phyloP scores from a whole-genome alignment of 176 grass and related monocot genomes.

The Phoenix dactylifera region DNA sequence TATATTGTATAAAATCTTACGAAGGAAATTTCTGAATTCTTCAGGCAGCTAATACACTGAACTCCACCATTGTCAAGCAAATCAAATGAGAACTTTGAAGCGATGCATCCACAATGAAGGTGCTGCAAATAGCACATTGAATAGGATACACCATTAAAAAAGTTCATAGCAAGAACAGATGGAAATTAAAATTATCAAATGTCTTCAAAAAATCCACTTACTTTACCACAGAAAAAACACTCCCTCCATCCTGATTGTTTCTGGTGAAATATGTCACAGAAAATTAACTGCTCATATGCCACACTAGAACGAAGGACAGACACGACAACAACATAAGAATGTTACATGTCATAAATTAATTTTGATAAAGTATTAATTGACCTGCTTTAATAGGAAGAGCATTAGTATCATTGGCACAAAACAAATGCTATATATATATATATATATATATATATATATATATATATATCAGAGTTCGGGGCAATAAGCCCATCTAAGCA shows the following conservation, averaged over 20 bases:
- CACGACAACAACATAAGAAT: background rate
- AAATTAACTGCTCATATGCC: constrained; percentile 78
- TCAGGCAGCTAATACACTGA: constrained; percentile 78
- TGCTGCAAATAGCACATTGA: constrained; percentile 33
- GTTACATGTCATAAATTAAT: no score
- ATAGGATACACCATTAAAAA: background rate
- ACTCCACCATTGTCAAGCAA: constrained; percentile 91
- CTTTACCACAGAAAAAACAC: constrained; percentile 93
- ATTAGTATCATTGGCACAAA: no score
- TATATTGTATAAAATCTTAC: constrained; percentile 46
- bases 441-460: no score
- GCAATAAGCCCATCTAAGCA: no score
- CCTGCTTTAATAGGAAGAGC: no score
- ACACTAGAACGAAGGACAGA: constrained; percentile 37
- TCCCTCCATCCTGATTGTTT: constrained; percentile 99
- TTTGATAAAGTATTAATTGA: no score
- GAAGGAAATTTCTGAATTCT: constrained; percentile 46
- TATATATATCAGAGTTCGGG: no score
- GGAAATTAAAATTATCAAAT: background rate
- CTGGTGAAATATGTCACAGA: constrained; percentile 96
- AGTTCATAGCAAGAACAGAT: background rate
- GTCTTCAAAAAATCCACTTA: constrained; percentile 9
- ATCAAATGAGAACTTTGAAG: constrained; percentile 89
- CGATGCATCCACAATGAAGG: constrained; percentile 90
- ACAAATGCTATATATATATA: no score